Evolutionary conservation across 495 filamentous ascomycete genomes (phyloP).

Genomic region (Aspergillus haitiensis): DNA sequence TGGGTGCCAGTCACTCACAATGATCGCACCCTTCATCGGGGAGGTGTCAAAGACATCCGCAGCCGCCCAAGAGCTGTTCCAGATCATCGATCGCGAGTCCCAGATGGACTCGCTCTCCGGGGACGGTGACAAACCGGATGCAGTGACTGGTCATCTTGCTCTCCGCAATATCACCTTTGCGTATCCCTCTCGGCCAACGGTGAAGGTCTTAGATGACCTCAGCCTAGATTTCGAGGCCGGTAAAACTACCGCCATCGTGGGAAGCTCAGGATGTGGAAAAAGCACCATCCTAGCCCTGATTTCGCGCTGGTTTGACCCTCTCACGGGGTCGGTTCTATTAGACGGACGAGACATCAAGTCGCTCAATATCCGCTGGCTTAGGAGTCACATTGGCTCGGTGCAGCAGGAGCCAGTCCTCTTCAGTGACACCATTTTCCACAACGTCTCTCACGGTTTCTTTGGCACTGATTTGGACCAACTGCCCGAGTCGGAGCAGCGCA

Average conservation of each 20-base stretch:
- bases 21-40: slow-evolving; percentile 23
- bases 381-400: slow-evolving; percentile 78
- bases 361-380: slow-evolving; percentile 79
- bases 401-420: slow-evolving; percentile 51
- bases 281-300: slow-evolving; percentile 61
- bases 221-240: slow-evolving; percentile 40
- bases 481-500: slow-evolving; percentile 46
- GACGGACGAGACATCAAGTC: slow-evolving; percentile 70
- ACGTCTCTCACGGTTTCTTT: slow-evolving; percentile 73
- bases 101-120: slow-evolving; percentile 26
- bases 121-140: neutral
- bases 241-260: slow-evolving; percentile 53
- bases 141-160: neutral
- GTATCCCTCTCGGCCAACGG: slow-evolving; percentile 49
- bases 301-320: slow-evolving; percentile 81
- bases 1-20: slow-evolving; percentile 21
- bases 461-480: slow-evolving; percentile 60
- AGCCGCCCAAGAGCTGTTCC: slow-evolving; percentile 38
- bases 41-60: slow-evolving; percentile 35
- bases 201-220: slow-evolving; percentile 39
- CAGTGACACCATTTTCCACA: slow-evolving; percentile 72
- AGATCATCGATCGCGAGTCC: slow-evolving; percentile 33
- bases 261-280: slow-evolving; percentile 53
- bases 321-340: slow-evolving; percentile 67
- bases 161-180: slow-evolving; percentile 53